These are phyloP conservation scores for Mrakia blollopis DNA, from an alignment of 768 basidiomycete genomes.

Conservation along the genomic window DNA sequence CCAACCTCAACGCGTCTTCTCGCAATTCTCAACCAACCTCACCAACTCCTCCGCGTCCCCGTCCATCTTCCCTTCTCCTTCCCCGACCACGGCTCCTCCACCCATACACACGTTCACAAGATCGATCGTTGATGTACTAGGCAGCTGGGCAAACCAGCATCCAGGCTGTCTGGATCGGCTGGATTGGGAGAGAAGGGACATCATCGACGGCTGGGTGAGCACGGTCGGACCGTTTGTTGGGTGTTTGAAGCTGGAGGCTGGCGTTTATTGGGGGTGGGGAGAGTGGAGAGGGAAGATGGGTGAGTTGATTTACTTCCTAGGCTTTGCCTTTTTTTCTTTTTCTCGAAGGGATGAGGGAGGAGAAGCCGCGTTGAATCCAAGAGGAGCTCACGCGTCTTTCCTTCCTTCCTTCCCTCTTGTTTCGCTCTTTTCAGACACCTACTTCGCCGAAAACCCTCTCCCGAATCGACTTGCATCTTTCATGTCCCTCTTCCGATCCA, in stretches of 20 bases:
- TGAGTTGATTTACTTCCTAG: background rate
- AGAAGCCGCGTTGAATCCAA: background rate
- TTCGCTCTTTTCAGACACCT: slow-evolving; percentile 16
- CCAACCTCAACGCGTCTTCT: slow-evolving; percentile 5
- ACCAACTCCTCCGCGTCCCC: background rate
- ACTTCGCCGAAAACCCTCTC: slow-evolving; percentile 9
- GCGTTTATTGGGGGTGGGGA: slow-evolving; percentile 24
- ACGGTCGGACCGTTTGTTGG: slow-evolving; percentile 22
- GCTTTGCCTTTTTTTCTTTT: background rate
- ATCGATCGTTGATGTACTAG: slow-evolving; percentile 5
- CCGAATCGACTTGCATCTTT: slow-evolving; percentile 2
- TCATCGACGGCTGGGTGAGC: slow-evolving; percentile 6
- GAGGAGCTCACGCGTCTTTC: background rate
- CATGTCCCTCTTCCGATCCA: slow-evolving; percentile 16
- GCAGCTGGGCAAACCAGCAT: slow-evolving; percentile 11
- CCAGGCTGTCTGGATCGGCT: background rate
- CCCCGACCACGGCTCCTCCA: background rate
- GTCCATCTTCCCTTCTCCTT: background rate
- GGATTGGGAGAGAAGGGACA: slow-evolving; percentile 5
- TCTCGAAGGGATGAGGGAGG: background rate
- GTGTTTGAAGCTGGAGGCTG: slow-evolving; percentile 19
- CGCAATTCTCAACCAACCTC: slow-evolving; percentile 5
- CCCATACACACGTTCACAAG: slow-evolving; percentile 5
- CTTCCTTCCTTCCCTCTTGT: background rate
- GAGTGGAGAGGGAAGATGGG: slow-evolving; percentile 18